Base-by-base conservation (phyloP, 768 basidiomycete genomes). In the Tubosaeta sp. region DNA sequence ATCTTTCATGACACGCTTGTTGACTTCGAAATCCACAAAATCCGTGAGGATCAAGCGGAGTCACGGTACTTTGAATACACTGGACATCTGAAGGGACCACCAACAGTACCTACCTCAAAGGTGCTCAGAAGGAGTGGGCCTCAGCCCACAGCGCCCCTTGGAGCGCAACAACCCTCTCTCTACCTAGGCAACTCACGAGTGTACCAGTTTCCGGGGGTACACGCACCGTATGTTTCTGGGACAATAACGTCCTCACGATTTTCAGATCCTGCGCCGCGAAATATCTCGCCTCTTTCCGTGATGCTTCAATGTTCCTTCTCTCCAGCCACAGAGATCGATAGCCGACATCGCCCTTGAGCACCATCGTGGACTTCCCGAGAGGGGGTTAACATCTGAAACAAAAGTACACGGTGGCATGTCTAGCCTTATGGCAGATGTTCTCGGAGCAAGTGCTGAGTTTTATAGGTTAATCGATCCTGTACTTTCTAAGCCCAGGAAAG, bases 331-430 rank as follows among this genome's bases (percentile, higher is more conserved):
- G 42, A 72, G 67, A 51, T 75, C 80, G 17, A 71, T 82, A 29
- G 70, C 78, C 11, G 88, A 91, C 60, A 66, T 89, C 33, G 72
- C 77, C 78, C 0, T 56, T 76, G 29, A 60, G 73, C 14, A 72
- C 75, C n/a, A 70, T 79, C 9, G 68, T 73, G 39, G 73, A 77
- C 34, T 72, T 76, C 10, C 57, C 90, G 34, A 74, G 67, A 55
- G 74, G 76, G 29, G 83, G 55, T 57, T 66, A 4, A 64, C 77
- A 5, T 68, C 85, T 32, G 82, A 83, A 49, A 65, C 48, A 34
- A 67, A 65, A 17, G 59, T 74, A 42, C 66, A 73, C n/a, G 58
- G 67, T 14, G 70, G 74, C 35, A 59, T 71, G n/a, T 77, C 74
- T 59, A 74, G 69, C 22, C 22, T 22, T 16, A 43, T 59, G n/a